Base-by-base conservation (phyloP, 306 rosid species). In the Canavalia gladiata region DNA sequence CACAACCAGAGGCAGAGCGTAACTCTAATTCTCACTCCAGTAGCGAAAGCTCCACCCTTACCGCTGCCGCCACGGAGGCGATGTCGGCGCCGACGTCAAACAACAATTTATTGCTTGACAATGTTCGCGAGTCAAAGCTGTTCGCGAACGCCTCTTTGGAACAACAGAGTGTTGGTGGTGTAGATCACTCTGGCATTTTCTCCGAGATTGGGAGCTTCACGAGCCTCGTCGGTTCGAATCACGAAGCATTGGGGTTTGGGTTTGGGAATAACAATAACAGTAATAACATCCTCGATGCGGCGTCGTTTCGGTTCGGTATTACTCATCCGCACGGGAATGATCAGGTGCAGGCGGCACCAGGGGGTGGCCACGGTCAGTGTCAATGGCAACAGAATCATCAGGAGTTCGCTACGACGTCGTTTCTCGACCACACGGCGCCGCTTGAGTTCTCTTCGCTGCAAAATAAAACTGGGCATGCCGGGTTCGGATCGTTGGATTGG, bases 401-500 rank as follows among this genome's bases (percentile, higher is more conserved):
- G 29, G 78, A 41, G 52, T 55, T 39, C 2, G 67, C 29, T 1
- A 10, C 66, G 79, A 33, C 73, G 81, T 50, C 65, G 64, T 51
- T 87, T 51, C 62, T 88, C 1, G 85, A 87, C 59, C 93, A 81
- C 5, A 79, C 83, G 55, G 47, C 39, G 42, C 35, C 57, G 37
- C 75, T 81, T 6, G 93, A 90, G 83, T 69, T 89, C 63, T 85
- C 89, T 3, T 68, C 78, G 47, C 34, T 85, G 56, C 87, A 89
- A 10, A 82, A 56, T 46, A 87, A 89, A 87, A 56, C 80, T 46
- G 79, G 52, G 43, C 81, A 76, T 31, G 90, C 82, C 7, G 89
- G 84, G 10, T 92, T 88, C 39, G 98, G 94, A 64, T 41, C 94
- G 87, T 82, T 92, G 81, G 97, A 94, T 86, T 94, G 98, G 98